Evolutionary conservation across 768 basidiomycete genomes (phyloP).

Genomic region (Arthromyces matolae): DNA sequence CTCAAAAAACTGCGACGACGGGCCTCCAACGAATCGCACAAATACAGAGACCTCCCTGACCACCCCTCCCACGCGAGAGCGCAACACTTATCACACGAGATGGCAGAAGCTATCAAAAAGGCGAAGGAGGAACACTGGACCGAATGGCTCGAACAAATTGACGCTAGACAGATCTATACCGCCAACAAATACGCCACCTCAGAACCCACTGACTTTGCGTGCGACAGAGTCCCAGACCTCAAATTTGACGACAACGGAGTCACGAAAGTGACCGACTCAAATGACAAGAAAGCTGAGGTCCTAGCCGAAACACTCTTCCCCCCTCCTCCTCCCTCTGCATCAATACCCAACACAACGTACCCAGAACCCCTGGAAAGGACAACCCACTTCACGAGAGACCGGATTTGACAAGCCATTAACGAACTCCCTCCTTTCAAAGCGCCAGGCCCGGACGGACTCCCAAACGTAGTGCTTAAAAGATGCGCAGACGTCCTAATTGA

Average conservation of each 20-base stretch:
- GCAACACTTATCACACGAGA: neutral
- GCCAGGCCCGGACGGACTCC: constrained; percentile 15
- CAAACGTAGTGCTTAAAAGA: constrained; percentile 20
- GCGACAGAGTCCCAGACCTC: neutral
- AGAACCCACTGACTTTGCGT: neutral
- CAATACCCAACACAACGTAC: neutral
- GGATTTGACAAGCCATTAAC: constrained; percentile 3
- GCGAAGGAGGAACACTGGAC: neutral
- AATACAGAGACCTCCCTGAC: neutral
- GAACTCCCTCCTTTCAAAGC: constrained; percentile 25
- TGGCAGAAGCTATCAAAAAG: neutral
- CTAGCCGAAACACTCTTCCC: constrained; percentile 16
- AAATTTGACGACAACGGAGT: neutral
- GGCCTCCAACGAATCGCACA: neutral
- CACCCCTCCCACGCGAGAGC: neutral
- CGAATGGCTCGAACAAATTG: neutral
- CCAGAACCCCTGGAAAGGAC: neutral
- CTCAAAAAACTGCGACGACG: neutral
- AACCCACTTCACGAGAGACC: neutral
- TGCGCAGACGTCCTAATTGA: constrained; percentile 10
- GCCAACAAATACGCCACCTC: constrained; percentile 1
- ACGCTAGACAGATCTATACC: neutral
- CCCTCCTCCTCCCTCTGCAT: neutral
- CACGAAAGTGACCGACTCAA: neutral
- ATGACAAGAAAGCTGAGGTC: neutral